Base-by-base conservation (phyloP, 257 asterid genomes). In the Lycium ferocissimum region DNA sequence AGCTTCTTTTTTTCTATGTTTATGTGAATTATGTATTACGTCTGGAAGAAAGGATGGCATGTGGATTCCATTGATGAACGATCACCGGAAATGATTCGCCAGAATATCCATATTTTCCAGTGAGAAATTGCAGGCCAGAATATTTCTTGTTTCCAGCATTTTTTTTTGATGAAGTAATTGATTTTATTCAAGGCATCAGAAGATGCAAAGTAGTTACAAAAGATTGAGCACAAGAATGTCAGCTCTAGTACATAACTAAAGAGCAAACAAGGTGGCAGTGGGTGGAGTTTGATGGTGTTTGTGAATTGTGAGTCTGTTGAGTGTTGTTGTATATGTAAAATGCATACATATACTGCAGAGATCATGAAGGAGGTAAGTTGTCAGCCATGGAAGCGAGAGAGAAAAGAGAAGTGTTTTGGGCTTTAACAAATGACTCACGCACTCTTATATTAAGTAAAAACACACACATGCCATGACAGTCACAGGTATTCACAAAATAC, bases 61-160 rank as follows among this genome's bases (percentile, higher is more conserved):
- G 54, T 18, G 15, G 54, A 40, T 38, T 11, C 54, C 26, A 38
- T 70, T 38, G 79, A 38, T 70, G 33, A 70, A 67, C 11, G 1
- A 67, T 67, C 6, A 67, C 75, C 0, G 45, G 49, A 67, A 67
- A 40, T 2, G 0, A 70, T 38, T 40, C 49, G 0, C 79, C 3
- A 6, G 78, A 38, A 70, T 38, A 33, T 38, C 78, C 53, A 37
- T 38, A 17, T 7, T 15, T 69, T 15, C 78, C 14, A 2, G 26
- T 17, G 53, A 69, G 78, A 69, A 15, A 69, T 38, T 38, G 78
- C 78, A 69, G 35, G 78, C 78, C 78, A 69, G 78, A 38, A 38
- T 69, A 69, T 69, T 38, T 69, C 76, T 69, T 38, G 33, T 69
- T 69, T 9, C 26, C 26, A 8, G 17, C 53, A 37, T 17, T 69